A percentile compares a stretch with the other conserved stretches of the same genome.
These are phyloP conservation scores for Aphanoascus verrucosus DNA, from an alignment of 2,329 filamentous ascomycete species.

Conservation along the genomic window DNA sequence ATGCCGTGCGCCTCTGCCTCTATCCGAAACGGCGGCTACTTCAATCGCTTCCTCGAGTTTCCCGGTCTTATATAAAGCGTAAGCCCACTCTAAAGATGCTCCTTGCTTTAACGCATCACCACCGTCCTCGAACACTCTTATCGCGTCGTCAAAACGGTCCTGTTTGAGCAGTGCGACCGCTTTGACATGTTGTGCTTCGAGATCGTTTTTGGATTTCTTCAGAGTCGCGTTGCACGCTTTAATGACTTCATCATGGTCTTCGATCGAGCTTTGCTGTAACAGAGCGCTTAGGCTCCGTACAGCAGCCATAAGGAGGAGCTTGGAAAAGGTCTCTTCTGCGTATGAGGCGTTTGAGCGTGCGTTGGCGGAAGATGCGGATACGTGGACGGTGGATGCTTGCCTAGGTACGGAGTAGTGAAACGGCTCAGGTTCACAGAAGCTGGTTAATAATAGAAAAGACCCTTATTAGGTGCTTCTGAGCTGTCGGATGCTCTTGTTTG, in stretches of 20 bases:
- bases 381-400: no score
- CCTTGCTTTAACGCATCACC: constrained; percentile 45
- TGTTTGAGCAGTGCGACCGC: constrained; percentile 51
- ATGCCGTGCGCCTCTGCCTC: constrained; percentile 45
- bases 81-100: constrained; percentile 51
- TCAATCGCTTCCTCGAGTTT: constrained; percentile 45
- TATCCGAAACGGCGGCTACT: constrained; percentile 35
- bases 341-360: no score
- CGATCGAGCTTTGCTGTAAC: constrained; percentile 47
- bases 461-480: no score
- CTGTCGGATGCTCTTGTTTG: neutral
- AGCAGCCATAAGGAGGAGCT: constrained; percentile 21
- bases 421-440: no score
- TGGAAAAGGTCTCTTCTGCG: neutral
- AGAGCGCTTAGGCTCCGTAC: constrained; percentile 44
- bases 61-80: constrained; percentile 53
- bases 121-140: constrained; percentile 45
- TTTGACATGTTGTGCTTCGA: constrained; percentile 49
- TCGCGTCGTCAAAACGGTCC: constrained; percentile 52
- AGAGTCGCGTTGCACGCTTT: constrained; percentile 48
- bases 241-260: constrained; percentile 53
- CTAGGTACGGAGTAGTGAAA: no score
- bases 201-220: constrained; percentile 47
- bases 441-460: no score
- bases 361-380: no score